Evolutionary conservation across 805 yeast species (phyloP).

Genomic region (Nakazawaea molendinolei): DNA sequence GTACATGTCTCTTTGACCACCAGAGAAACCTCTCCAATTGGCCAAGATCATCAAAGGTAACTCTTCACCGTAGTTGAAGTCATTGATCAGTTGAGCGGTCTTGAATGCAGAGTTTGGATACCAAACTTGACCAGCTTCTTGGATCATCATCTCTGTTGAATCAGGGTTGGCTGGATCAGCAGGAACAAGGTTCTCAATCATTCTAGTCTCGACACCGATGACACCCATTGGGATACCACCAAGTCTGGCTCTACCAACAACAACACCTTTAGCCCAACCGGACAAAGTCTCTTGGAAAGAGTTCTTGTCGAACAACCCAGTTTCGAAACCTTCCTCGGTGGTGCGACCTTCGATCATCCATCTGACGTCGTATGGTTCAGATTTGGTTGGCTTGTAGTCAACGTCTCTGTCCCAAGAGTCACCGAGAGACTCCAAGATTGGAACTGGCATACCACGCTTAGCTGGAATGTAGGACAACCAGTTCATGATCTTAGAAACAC

Average conservation of each 20-base stretch:
- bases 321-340: conserved; percentile 57
- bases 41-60: conserved; percentile 96
- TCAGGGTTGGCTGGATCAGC: conserved; percentile 99
- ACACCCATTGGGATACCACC: conserved; percentile 99
- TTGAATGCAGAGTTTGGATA: conserved; percentile 98
- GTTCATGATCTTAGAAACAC: conserved; percentile 88
- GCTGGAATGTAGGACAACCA: conserved; percentile 97
- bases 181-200: conserved; percentile 83
- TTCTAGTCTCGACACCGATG: conserved; percentile 90
- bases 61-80: conserved; percentile 97
- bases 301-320: conserved; percentile 85
- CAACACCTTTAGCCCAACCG: conserved; percentile 99
- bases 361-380: conserved; percentile 82
- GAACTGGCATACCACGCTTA: conserved; percentile 82
- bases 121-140: conserved; percentile 99
- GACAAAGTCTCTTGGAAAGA: conserved; percentile 95
- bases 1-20: conserved; percentile 99
- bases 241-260: conserved; percentile 96
- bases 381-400: conserved; percentile 67
- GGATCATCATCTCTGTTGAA: conserved; percentile 78
- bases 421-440: conserved; percentile 63
- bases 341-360: conserved; percentile 88
- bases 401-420: conserved; percentile 95
- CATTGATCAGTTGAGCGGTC: conserved; percentile 97
- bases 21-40: conserved; percentile 99